A percentile compares a stretch with the other conserved stretches of the same genome.
phyloP scores from a whole-genome alignment of 2,329 filamentous ascomycete species.

The Alternaria brassicae region DNA sequence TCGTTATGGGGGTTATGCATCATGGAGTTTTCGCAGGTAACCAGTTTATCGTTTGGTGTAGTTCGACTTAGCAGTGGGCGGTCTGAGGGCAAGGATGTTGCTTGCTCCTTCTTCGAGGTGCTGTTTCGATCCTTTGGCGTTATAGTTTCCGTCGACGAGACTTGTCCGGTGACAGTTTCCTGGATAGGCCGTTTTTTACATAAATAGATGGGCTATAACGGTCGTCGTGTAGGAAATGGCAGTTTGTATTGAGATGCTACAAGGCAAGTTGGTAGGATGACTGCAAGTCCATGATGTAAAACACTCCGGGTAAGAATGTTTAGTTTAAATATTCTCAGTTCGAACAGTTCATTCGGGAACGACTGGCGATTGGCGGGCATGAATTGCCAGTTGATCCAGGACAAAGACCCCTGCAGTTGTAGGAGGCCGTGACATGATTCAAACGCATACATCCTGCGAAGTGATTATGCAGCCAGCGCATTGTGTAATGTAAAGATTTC shows the following conservation, averaged over 20 bases:
- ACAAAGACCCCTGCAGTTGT: no score
- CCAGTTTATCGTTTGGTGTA: conserved; percentile 56
- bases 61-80: conserved; percentile 64
- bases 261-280: conserved; percentile 38
- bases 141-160: conserved; percentile 10
- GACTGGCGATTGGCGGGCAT: no score
- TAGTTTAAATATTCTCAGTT: no score
- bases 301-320: no score
- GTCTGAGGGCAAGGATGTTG: conserved; percentile 57
- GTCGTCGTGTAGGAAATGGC: conserved; percentile 14
- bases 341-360: no score
- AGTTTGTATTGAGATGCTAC: conserved; percentile 17
- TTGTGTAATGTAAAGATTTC: no score
- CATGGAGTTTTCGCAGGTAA: conserved; percentile 47
- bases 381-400: no score
- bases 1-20: conserved; percentile 28
- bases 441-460: no score
- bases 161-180: no score
- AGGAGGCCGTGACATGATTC: no score
- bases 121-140: conserved; percentile 59
- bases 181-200: conserved; percentile 10
- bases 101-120: conserved; percentile 64
- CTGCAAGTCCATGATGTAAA: no score
- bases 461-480: no score
- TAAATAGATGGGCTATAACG: conserved; percentile 12